These are phyloP conservation scores for Phlyctochytrium planicorne DNA, from an alignment of 192 early-diverging fungal species.

Conservation along the genomic window DNA sequence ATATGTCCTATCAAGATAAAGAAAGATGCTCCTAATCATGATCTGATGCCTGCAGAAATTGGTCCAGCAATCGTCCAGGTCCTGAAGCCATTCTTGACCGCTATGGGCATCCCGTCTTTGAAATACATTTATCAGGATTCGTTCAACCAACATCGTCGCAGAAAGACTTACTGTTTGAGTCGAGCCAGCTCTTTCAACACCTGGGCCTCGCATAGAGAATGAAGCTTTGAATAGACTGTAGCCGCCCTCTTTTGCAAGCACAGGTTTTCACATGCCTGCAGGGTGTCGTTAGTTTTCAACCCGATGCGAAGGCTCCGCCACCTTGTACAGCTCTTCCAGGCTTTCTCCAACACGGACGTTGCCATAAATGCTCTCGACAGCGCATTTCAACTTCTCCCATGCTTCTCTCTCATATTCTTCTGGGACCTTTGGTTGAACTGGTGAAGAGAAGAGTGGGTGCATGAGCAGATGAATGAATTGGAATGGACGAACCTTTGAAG, in stretches of 20 bases:
- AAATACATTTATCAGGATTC: not conserved
- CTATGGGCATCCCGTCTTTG: constrained; percentile 2
- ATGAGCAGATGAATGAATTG: too few relatives aligned
- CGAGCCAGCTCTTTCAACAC: constrained; percentile 45
- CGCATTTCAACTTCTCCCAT: constrained; percentile 62
- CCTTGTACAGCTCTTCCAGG: constrained; percentile 82
- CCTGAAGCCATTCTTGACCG: constrained; percentile 32
- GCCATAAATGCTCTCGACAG: constrained; percentile 73
- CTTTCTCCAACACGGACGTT: constrained; percentile 62
- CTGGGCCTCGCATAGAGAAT: constrained; percentile 55
- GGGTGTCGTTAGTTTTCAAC: constrained; percentile 16
- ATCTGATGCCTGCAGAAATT: constrained; percentile 66
- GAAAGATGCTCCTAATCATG: constrained; percentile 80
- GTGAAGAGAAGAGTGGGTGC: too few relatives aligned
- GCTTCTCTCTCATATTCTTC: constrained; percentile 65
- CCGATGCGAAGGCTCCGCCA: constrained; percentile 6
- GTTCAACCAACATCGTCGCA: constrained; percentile 1
- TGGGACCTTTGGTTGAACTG: constrained; percentile 57
- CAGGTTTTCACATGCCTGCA: constrained; percentile 68
- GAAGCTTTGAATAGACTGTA: constrained; percentile 60
- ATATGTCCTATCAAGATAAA: constrained; percentile 92
- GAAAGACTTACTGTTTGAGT: constrained; percentile 29
- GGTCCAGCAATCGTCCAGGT: constrained; percentile 60
- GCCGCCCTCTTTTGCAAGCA: constrained; percentile 73
- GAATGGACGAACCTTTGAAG: constrained; percentile 66